These are phyloP conservation scores for Chamaenerion angustifolium DNA, from an alignment of 345 rosid species.

Conservation along the genomic window DNA sequence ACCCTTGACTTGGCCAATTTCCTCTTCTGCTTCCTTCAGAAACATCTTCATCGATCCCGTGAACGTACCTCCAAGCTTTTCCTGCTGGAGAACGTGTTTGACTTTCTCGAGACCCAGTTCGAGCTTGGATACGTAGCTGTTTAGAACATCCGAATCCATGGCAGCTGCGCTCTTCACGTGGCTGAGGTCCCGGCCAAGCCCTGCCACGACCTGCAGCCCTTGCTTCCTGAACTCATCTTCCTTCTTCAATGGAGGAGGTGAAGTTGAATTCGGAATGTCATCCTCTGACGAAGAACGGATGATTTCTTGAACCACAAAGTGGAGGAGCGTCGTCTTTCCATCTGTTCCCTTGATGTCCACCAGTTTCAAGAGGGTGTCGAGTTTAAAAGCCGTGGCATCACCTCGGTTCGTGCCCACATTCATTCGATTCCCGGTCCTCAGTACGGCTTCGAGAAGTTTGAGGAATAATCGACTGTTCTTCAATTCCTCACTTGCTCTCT, in stretches of 20 bases:
- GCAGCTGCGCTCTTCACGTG: slow-evolving; percentile 89
- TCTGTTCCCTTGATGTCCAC: slow-evolving; percentile 92
- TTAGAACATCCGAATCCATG: slow-evolving; percentile 88
- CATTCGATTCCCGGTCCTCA: slow-evolving; percentile 89
- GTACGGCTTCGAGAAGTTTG: slow-evolving; percentile 93
- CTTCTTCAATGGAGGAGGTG: slow-evolving; percentile 22
- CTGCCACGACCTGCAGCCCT: slow-evolving; percentile 82
- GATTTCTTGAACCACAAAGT: slow-evolving; percentile 97
- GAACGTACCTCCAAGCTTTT: slow-evolving; percentile 61
- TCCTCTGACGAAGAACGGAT: slow-evolving; percentile 52
- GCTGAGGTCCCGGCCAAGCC: slow-evolving; percentile 68
- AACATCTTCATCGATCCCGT: slow-evolving; percentile 55
- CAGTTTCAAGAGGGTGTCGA: slow-evolving; percentile 95
- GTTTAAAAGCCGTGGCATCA: slow-evolving; percentile 90
- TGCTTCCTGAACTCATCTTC: slow-evolving; percentile 71
- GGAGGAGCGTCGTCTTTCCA: slow-evolving; percentile 93
- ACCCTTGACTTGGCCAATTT: slow-evolving; percentile 45
- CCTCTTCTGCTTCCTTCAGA: slow-evolving; percentile 74
- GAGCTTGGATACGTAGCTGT: slow-evolving; percentile 75
- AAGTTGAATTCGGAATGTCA: slow-evolving; percentile 20
- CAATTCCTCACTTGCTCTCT: slow-evolving; percentile 86
- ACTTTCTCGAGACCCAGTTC: slow-evolving; percentile 77
- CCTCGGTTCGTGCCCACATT: slow-evolving; percentile 97
- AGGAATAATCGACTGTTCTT: slow-evolving; percentile 82
- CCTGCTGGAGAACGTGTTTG: slow-evolving; percentile 50